These are phyloP conservation scores for Fusarium armeniacum DNA, from an alignment of 2,329 filamentous ascomycete genomes.

Conservation along the genomic window DNA sequence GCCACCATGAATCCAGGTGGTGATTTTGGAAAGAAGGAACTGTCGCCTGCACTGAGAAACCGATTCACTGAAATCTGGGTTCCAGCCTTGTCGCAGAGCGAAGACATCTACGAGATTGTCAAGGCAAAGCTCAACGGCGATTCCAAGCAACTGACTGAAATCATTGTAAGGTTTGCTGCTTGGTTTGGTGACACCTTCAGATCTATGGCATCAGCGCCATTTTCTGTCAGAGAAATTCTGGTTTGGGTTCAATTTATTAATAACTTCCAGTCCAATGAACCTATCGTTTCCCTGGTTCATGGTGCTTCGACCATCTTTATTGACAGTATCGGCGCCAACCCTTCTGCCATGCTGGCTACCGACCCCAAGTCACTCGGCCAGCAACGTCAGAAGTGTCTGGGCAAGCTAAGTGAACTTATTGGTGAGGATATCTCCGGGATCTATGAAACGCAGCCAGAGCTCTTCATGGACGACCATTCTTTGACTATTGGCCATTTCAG, in stretches of 20 bases:
- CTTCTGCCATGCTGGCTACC: constrained; percentile 85
- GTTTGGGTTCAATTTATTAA: constrained; percentile 97
- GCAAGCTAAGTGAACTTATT: constrained; percentile 78
- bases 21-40: constrained; percentile 97
- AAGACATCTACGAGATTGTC: constrained; percentile 91
- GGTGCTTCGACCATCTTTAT: constrained; percentile 96
- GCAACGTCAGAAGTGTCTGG: constrained; percentile 80
- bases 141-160: constrained; percentile 70
- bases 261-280: constrained; percentile 64
- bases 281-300: constrained; percentile 72
- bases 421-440: constrained; percentile 71
- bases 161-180: constrained; percentile 87
- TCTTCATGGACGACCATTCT: constrained; percentile 65
- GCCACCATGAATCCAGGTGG: constrained; percentile 99
- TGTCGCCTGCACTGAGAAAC: constrained; percentile 94
- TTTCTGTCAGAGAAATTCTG: constrained; percentile 93
- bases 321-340: constrained; percentile 94
- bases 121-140: constrained; percentile 75
- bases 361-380: constrained; percentile 76
- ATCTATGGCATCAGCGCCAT: constrained; percentile 78
- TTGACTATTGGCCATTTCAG: constrained; percentile 82
- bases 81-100: constrained; percentile 83
- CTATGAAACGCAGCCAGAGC: constrained; percentile 73
- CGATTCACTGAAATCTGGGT: constrained; percentile 99
- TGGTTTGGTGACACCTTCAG: constrained; percentile 93